These are phyloP conservation scores for Phytophthora europaea DNA, from an alignment of 352 stramenopile species.

Conservation along the genomic window DNA sequence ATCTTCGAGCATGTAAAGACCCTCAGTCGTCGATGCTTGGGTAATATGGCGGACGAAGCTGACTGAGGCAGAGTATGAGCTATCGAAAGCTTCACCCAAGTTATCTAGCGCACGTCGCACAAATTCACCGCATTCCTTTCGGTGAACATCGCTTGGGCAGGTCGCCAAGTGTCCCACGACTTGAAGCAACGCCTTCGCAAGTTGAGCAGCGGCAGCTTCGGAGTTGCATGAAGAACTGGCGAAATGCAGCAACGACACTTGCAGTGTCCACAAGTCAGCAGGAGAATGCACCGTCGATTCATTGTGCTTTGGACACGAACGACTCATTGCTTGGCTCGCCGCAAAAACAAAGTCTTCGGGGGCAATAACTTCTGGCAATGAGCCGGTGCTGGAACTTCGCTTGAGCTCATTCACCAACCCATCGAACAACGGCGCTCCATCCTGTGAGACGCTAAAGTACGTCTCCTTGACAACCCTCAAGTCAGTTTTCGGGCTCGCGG, in stretches of 20 bases:
- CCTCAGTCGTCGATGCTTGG: conserved; percentile 32
- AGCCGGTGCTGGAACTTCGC: conserved; percentile 25
- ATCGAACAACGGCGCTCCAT: conserved; percentile 10
- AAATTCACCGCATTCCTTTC: conserved; percentile 56
- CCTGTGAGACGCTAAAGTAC: conserved; percentile 22
- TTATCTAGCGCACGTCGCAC: conserved; percentile 60
- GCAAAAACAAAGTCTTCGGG: conserved; percentile 42
- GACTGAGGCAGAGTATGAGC: conserved; percentile 48
- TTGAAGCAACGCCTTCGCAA: conserved; percentile 52
- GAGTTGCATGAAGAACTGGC: conserved; percentile 57
- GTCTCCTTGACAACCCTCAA: conserved; percentile 29
- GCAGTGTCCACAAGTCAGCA: conserved; percentile 51
- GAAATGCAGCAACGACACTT: conserved; percentile 65
- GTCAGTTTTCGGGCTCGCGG: conserved; percentile 17
- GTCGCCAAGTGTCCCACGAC: conserved; percentile 55
- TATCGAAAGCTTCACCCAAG: conserved; percentile 29
- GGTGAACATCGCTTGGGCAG: conserved; percentile 48
- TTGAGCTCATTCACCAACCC: conserved; percentile 29
- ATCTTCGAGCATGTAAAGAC: conserved; percentile 36
- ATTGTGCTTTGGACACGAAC: conserved; percentile 23
- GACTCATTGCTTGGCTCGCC: conserved; percentile 25
- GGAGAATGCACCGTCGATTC: conserved; percentile 2
- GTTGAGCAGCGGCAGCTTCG: conserved; percentile 37
- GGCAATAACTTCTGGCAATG: conserved; percentile 15
- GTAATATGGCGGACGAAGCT: conserved; percentile 49